Conservation (phyloP, 108 stramenopile genomes). For the Aureococcus anophagefferens region DNA sequence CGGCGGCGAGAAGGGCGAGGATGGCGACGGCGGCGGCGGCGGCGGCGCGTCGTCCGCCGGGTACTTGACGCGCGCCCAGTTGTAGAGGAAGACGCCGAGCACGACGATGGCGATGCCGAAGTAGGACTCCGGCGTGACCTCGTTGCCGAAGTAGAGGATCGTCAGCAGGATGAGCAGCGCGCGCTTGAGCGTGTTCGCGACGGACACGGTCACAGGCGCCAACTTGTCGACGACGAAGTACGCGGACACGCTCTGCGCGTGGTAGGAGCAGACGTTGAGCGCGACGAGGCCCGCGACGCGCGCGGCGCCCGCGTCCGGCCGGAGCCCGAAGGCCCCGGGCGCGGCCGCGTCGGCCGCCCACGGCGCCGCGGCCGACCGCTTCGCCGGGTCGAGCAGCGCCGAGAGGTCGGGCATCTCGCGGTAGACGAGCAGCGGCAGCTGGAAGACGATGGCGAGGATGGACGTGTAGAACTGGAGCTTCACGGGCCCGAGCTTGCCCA, state of each 20-base stretch:
- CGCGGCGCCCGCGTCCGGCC: no score
- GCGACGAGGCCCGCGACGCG: slow-evolving; percentile 20
- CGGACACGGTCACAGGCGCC: slow-evolving; percentile 31
- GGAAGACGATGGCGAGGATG: slow-evolving; percentile 33
- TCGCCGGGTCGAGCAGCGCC: no score
- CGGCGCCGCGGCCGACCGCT: no score
- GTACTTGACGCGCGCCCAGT: not conserved
- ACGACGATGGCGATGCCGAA: not conserved
- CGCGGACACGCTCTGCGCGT: slow-evolving; percentile 39
- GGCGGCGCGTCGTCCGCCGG: no score
- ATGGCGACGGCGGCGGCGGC: no score
- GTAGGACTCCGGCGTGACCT: not conserved
- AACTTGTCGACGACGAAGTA: slow-evolving; percentile 38
- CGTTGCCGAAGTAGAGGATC: slow-evolving; percentile 26
- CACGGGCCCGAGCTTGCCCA: slow-evolving; percentile 32
- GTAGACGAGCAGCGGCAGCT: slow-evolving; percentile 30
- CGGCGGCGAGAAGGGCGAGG: no score
- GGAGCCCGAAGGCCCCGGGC: no score
- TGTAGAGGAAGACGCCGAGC: not conserved
- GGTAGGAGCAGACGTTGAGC: slow-evolving; percentile 38
- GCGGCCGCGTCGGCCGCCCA: no score
- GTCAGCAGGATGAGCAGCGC: slow-evolving; percentile 33
- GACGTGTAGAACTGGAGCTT: slow-evolving; percentile 41
- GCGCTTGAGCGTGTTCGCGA: slow-evolving; percentile 37
- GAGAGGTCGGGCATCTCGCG: no score